phyloP scores from a whole-genome alignment of 257 asterid species.

The Datura wrightii region DNA sequence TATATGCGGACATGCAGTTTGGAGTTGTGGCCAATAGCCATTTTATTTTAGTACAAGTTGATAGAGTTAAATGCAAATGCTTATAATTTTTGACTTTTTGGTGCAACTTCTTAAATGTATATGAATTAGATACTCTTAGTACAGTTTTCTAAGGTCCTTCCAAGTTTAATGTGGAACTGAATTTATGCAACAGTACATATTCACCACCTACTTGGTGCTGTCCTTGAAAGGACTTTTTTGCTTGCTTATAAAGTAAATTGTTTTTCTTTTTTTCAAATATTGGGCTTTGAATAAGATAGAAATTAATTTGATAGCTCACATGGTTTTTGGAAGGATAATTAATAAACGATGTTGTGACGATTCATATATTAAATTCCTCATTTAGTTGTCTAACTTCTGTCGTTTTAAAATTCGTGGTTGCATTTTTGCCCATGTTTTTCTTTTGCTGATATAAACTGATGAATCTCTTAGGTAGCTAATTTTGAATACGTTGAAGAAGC shows the following conservation, averaged over 20 bases:
- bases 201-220: neutral
- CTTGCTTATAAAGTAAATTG: neutral
- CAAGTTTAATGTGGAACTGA: neutral
- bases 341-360: neutral
- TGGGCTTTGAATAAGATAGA: neutral
- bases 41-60: neutral
- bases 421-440: neutral
- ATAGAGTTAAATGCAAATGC: neutral
- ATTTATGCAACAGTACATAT: neutral
- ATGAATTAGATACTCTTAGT: neutral
- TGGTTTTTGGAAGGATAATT: neutral
- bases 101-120: neutral
- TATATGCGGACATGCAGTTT: neutral
- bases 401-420: neutral
- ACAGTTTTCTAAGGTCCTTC: neutral
- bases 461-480: conserved; percentile 81
- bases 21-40: neutral
- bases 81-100: neutral
- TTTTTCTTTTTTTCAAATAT: neutral
- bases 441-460: conserved; percentile 3
- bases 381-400: neutral
- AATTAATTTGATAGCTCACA: neutral
- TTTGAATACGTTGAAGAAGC: conserved; percentile 87
- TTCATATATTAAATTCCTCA: neutral
- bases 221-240: neutral